Conservation (phyloP, 2,329 filamentous ascomycete genomes). For the Aspergillus costaricaensis region DNA sequence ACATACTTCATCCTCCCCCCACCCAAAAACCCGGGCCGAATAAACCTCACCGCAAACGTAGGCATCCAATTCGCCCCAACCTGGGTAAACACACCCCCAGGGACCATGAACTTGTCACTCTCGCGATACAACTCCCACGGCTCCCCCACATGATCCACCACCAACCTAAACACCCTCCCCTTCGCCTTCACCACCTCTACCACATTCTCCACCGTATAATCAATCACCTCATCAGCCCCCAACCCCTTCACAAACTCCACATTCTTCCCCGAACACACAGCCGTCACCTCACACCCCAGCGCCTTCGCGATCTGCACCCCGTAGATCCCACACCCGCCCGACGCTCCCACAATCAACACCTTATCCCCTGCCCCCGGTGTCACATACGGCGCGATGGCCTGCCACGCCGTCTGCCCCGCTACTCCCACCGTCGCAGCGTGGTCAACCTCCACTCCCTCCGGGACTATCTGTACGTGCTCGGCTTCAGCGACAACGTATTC, state of each 20-base stretch:
- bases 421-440: slow-evolving; percentile 49
- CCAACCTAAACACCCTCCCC: slow-evolving; percentile 54
- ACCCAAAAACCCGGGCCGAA: slow-evolving; percentile 52
- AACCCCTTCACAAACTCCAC: slow-evolving; percentile 58
- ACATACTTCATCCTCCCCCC: slow-evolving; percentile 48
- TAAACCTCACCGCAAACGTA: slow-evolving; percentile 38
- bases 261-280: slow-evolving; percentile 61
- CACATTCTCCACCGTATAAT: slow-evolving; percentile 58
- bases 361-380: slow-evolving; percentile 50
- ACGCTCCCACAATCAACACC: slow-evolving; percentile 67
- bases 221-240: slow-evolving; percentile 65
- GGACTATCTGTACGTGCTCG: slow-evolving; percentile 42
- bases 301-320: slow-evolving; percentile 66
- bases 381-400: slow-evolving; percentile 51
- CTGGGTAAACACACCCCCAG: slow-evolving; percentile 55
- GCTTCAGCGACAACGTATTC: slow-evolving; percentile 45
- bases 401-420: slow-evolving; percentile 52
- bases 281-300: slow-evolving; percentile 60
- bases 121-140: slow-evolving; percentile 56
- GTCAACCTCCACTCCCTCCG: slow-evolving; percentile 46
- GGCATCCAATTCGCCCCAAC: slow-evolving; percentile 47
- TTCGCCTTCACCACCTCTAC: slow-evolving; percentile 49
- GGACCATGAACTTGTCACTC: slow-evolving; percentile 54
- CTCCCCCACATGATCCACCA: slow-evolving; percentile 61
- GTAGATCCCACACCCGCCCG: slow-evolving; percentile 62